Evolutionary conservation across 2,329 filamentous ascomycete species (phyloP), one percentile per base, ranked within the genome.

Genomic region (Xylariaceae sp.): DNA sequence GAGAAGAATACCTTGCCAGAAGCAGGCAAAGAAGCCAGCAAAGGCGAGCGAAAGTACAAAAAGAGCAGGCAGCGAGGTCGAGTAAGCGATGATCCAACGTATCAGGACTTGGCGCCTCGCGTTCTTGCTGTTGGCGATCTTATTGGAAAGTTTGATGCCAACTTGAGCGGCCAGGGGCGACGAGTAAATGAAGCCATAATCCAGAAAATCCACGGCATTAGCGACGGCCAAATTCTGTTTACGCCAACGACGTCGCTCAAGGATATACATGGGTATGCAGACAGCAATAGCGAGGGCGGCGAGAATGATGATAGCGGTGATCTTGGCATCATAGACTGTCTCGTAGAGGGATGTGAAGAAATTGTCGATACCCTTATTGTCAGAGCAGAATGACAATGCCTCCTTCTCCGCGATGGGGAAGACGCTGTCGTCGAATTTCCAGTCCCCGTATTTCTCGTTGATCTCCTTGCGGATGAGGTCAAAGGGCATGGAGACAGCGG

Each of bases 331-430:
- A 56, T 80, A 76, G n/a, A 88, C 83, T 50, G 91, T 79, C 30
- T 83, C 75, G 54, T 85, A 84, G 1, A 97, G 79, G 10, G 80
- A 80, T 58, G 87, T 78, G 74, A 99, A 99, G 78, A 97, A 97
- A 64, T 86, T 80, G 70, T 87, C 85, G 74, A 99, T 88, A 37
- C 83, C 85, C 65, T 90, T 82, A 75, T 94, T 91, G 71, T 91
- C 85, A 48, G 90, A 90, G 78, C 94, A 99, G 77, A 99, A 97
- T 0, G 82, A 87, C 56, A 99, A 79, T 44, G 85, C 78, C 73
- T 95, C 82, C 77, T 96, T 96, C 67, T 87, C 77, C 1, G 94
- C 92, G 2, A 96, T 82, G 0, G 92, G 91, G 67, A 99, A 93
- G 8, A 88, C 75, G 10, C 84, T 83, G 13, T 86, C 81, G 71